Evolutionary conservation across 176 grass and related monocot species (phyloP).

Genomic region (Guadua angustifolia): DNA sequence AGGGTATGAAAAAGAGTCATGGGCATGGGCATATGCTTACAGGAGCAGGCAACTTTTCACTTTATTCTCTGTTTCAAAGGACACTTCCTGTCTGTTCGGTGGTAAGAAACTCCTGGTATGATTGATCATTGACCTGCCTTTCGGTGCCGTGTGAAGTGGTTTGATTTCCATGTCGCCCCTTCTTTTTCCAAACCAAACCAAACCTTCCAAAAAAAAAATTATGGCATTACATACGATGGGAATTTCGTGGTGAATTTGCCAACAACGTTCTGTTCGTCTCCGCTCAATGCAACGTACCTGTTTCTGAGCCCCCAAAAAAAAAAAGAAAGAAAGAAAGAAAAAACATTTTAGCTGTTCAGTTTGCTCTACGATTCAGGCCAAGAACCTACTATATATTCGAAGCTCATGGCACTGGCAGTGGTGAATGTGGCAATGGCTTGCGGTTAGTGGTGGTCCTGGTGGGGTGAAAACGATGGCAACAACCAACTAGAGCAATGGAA

Average conservation of each 20-base stretch:
- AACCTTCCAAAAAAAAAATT: not conserved
- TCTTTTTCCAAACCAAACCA: not conserved
- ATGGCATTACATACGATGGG: not conserved
- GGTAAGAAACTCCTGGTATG: not conserved
- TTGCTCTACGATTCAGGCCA: too few species aligned
- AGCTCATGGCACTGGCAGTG: too few species aligned
- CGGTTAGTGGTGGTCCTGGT: too few species aligned
- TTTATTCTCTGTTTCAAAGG: not conserved
- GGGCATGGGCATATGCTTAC: not conserved
- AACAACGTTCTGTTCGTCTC: not conserved
- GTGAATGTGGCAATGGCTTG: too few species aligned
- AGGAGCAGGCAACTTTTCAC: not conserved
- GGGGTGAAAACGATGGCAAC: too few species aligned
- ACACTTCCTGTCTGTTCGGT: not conserved
- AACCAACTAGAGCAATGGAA: too few species aligned
- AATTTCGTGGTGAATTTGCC: not conserved
- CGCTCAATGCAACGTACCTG: not conserved
- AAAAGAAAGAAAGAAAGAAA: too few species aligned
- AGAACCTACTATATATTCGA: too few species aligned
- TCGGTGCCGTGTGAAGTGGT: not conserved
- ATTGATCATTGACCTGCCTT: not conserved
- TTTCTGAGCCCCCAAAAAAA: too few species aligned
- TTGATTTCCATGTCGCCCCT: not conserved
- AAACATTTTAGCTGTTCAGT: too few species aligned
- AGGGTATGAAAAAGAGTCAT: not conserved